Evolutionary conservation across 2,329 filamentous ascomycete species (phyloP), one percentile per base, ranked within the genome.

Genomic region (Dothideomycetes sp.): DNA sequence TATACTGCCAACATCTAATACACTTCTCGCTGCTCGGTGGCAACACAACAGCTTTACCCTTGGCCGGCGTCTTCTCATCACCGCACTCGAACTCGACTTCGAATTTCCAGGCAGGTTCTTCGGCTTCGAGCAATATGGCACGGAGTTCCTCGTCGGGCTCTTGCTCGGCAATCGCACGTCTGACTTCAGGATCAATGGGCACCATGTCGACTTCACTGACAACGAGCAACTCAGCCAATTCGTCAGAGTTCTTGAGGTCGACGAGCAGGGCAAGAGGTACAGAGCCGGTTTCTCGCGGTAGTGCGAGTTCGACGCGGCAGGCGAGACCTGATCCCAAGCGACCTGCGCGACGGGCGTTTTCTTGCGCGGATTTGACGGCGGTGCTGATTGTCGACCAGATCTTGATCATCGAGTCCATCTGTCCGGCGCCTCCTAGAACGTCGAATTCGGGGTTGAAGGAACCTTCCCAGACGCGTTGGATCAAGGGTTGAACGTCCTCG

Each of bases 1-100:
- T 71, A 59, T 85, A 94, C 47, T 82, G 76, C 91, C 91, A 98
- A 64, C 91, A 98, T 36, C 91, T 71, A 1, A 76, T 71, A 58
- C 91, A 98, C 61, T 96, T 98, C 33, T 70, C 63, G 10, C 64
- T 61, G 11, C 59, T 58, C 0, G 78, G 70, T 8, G 70, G 63
- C 33, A 59, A 45, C 0, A 64, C 54, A 5, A 49, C 23, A n/a
- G 47, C 51, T 11, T 25, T 41, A 11, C 45, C 50, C 27, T 52
- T 48, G 16, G 53, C 59, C 40, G 23, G 43, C 13, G 44, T 45
- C 11, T 45, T 41, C 8, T 43, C 47, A 2, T 55, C 37, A 15
- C 47, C 45, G 7, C 65, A 47, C 29, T 64, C 57, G 33, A 70
- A 63, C n/a, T 60, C 55, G 10, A 59, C 57, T 30, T 57, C 53